Evolutionary conservation across 176 grass and related monocot genomes (phyloP), one percentile per base, ranked within the genome.

Genomic region (Coix lacrymajobi): DNA sequence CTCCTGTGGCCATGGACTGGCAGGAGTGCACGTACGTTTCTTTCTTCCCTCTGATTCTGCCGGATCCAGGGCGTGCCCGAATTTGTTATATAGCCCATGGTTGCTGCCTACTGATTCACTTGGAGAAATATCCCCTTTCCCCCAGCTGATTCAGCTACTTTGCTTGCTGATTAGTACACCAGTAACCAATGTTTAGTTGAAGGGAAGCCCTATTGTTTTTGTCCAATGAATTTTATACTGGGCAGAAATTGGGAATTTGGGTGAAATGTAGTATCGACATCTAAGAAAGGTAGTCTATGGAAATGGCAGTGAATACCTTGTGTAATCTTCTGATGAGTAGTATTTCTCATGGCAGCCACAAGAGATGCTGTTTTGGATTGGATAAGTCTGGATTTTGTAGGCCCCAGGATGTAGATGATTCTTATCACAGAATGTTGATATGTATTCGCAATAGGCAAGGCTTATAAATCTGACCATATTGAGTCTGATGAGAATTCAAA

Each of bases 1-100:
- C 86, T 8, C 82, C 86, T 17, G 77, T 87, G 6, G 79, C 67
- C 74, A 82, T 85, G 83, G 78, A 79, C 51, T 92, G 86, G 90
- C 90, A 92, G 41, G 90, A 92, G 24, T 88, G 90, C 86, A 76
- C 61, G 90, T 88, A 68, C n/a, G 60, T 56, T 26, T 75, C 25
- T 45, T 44, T 25, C 22, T 38, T 28, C 51, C 48, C 19, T 15
- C 40, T 58, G 12, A 73, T 66, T 56, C 31, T 74, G 8, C 6
- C 25, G 19, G 66, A 40, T 70, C 34, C 17, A 41, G 60, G n/a
- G 7, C n/a, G 25, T 58, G 73, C 7, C n/a, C n/a, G n/a, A n/a
- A n/a, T n/a, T n/a, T n/a, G n/a, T n/a, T n/a, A n/a, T n/a, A 17
- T 64, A 64, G 9, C 64, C 52, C 54, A 12, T 25, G 11, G 56